These are phyloP conservation scores for Fraxinus xanthoxyloides DNA, from an alignment of 305 asterid genomes.

Conservation along the genomic window DNA sequence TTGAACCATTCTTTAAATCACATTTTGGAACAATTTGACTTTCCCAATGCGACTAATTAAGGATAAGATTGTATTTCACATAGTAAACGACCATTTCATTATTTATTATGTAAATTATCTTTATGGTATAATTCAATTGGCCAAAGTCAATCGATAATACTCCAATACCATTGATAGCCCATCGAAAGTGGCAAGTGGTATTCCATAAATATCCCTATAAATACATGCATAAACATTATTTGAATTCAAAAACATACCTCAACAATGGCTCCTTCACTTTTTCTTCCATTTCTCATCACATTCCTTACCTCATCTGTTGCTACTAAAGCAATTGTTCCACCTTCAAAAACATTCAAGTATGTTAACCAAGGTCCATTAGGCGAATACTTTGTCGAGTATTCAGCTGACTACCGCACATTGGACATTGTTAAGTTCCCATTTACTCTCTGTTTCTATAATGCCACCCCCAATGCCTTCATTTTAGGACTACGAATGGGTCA, in stretches of 20 bases:
- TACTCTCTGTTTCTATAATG: conserved; percentile 27
- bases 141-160: background rate
- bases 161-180: background rate
- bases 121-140: background rate
- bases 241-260: background rate
- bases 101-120: too few species aligned
- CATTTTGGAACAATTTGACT: too few species aligned
- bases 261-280: conserved; percentile 24
- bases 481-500: conserved; percentile 32
- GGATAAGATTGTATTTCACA: too few species aligned
- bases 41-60: too few species aligned
- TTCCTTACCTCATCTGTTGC: conserved; percentile 10
- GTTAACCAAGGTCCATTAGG: conserved; percentile 42
- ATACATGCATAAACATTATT: background rate
- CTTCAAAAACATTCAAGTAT: conserved; percentile 38
- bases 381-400: conserved; percentile 30
- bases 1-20: too few species aligned
- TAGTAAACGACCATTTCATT: too few species aligned
- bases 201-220: background rate
- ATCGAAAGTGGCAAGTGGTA: background rate
- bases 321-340: conserved; percentile 34
- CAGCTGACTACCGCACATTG: conserved; percentile 25
- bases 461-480: conserved; percentile 29
- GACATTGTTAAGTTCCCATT: conserved; percentile 24
- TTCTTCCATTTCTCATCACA: conserved; percentile 12